These are phyloP conservation scores for Lecanosticta acicola DNA, from an alignment of 2,329 filamentous ascomycete genomes.

Conservation along the genomic window DNA sequence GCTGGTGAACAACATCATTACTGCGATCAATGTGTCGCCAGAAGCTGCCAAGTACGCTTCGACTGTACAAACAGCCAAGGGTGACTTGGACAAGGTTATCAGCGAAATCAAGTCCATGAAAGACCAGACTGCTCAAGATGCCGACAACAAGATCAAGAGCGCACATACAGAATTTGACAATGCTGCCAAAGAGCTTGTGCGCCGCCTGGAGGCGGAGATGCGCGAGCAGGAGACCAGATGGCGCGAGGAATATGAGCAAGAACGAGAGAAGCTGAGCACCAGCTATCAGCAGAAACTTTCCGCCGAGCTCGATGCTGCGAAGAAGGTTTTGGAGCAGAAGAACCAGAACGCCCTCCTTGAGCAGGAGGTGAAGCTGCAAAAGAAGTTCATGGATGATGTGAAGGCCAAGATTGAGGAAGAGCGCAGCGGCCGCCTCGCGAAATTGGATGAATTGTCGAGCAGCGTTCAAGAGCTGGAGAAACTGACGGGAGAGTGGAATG, in stretches of 20 bases:
- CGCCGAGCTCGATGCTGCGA: conserved; percentile 71
- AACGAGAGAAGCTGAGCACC: conserved; percentile 72
- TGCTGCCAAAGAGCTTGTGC: conserved; percentile 80
- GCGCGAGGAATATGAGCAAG: conserved; percentile 80
- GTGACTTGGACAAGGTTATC: conserved; percentile 71
- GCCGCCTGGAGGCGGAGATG: conserved; percentile 80
- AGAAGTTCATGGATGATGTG: conserved; percentile 73
- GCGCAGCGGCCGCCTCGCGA: conserved; percentile 78
- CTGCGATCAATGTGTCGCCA: conserved; percentile 82
- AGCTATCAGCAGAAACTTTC: conserved; percentile 75
- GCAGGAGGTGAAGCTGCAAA: conserved; percentile 84
- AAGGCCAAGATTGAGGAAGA: conserved; percentile 79
- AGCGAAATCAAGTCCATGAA: conserved; percentile 71
- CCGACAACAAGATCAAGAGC: conserved; percentile 67
- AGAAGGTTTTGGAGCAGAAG: conserved; percentile 75
- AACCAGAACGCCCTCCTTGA: conserved; percentile 80
- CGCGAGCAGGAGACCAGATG: conserved; percentile 72
- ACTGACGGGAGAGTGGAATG: conserved; percentile 83
- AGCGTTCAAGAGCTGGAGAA: conserved; percentile 79
- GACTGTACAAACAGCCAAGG: conserved; percentile 79
- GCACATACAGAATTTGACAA: conserved; percentile 74
- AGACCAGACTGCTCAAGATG: conserved; percentile 60
- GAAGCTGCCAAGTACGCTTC: conserved; percentile 70
- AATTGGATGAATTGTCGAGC: conserved; percentile 71
- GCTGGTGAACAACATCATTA: conserved; percentile 93